These are phyloP conservation scores for Peronospora destructor DNA, from an alignment of 352 stramenopile species.

Conservation along the genomic window DNA sequence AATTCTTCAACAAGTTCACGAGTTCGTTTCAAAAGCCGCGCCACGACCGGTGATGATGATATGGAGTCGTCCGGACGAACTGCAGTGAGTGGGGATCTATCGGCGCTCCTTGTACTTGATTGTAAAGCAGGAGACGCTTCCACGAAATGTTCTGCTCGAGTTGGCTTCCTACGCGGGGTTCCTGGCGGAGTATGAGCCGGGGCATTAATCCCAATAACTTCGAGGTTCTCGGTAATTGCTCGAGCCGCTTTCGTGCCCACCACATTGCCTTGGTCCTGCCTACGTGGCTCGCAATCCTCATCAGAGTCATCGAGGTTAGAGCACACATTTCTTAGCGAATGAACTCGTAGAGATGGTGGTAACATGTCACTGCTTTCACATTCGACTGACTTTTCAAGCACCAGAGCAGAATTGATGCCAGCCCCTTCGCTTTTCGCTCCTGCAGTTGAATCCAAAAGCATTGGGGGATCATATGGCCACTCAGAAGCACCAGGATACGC, in stretches of 20 bases:
- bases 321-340: constrained; percentile 35
- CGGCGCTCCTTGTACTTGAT: constrained; percentile 2
- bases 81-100: constrained; percentile 6
- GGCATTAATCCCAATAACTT: constrained; percentile 3
- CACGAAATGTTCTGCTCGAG: not conserved
- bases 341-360: constrained; percentile 22
- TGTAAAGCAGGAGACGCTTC: constrained; percentile 2
- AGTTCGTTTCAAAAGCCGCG: constrained; percentile 24
- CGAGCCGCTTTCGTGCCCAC: not conserved
- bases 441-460: not conserved
- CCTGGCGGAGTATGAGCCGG: constrained; percentile 4
- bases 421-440: not conserved
- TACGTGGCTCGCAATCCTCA: constrained; percentile 11
- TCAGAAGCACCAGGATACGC: not conserved
- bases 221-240: not conserved
- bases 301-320: constrained; percentile 47
- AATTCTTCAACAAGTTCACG: constrained; percentile 28
- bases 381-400: not conserved
- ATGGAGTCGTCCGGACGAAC: constrained; percentile 8
- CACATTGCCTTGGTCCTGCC: not conserved
- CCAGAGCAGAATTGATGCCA: constrained; percentile 3
- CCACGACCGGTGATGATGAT: constrained; percentile 19
- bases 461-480: not conserved
- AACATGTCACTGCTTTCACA: constrained; percentile 7
- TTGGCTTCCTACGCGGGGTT: constrained; percentile 6